These are phyloP conservation scores for Heliosperma pusillum DNA, from an alignment of 148 eudicot genomes.

Conservation along the genomic window DNA sequence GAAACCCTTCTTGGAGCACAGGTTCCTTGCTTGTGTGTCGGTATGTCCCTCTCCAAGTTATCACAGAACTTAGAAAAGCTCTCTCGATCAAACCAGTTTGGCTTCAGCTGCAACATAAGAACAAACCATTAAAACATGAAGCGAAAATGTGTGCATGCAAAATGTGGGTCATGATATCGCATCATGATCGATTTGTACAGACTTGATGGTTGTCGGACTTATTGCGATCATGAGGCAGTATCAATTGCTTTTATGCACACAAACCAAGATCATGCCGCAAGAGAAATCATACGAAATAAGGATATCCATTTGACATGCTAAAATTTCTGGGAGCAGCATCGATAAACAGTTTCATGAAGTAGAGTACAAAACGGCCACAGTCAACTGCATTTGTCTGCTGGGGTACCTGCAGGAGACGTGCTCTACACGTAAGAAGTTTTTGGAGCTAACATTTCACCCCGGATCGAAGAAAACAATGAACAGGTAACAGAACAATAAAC, in stretches of 20 bases:
- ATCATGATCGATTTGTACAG: too few relatives aligned
- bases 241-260: not conserved
- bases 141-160: not conserved
- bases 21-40: not conserved
- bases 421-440: not conserved
- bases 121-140: not conserved
- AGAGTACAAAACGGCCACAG: slow-evolving; percentile 36
- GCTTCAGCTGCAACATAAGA: slow-evolving; percentile 19
- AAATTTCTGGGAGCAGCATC: slow-evolving; percentile 28
- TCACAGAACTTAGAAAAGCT: slow-evolving; percentile 24
- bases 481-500: not conserved
- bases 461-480: not conserved
- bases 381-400: slow-evolving; percentile 35
- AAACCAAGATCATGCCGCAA: not conserved
- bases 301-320: slow-evolving; percentile 20
- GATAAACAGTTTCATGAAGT: slow-evolving; percentile 27
- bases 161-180: too few relatives aligned
- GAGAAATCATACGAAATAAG: slow-evolving; percentile 24
- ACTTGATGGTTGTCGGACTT: too few relatives aligned
- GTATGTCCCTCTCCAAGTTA: slow-evolving; percentile 21
- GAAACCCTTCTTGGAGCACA: slow-evolving; percentile 18
- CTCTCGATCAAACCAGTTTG: slow-evolving; percentile 17
- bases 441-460: too few relatives aligned
- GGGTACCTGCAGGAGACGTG: slow-evolving; percentile 26
- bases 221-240: too few relatives aligned